Evolutionary conservation across 352 stramenopile genomes (phyloP), one percentile per base, ranked within the genome.

Genomic region (Thalassiosira livingstoniorum): DNA sequence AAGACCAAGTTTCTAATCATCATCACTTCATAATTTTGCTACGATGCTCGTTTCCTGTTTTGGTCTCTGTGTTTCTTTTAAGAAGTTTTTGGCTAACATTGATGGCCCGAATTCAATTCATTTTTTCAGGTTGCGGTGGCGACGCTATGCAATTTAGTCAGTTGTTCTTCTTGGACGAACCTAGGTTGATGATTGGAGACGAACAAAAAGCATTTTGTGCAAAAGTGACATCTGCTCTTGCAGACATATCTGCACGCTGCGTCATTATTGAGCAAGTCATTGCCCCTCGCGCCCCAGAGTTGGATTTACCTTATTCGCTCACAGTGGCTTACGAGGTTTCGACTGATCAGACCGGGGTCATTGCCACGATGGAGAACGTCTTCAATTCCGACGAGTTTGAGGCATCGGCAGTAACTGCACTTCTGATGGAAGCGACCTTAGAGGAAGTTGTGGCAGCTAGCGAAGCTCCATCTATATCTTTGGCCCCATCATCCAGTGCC

Each of bases 201-300:
- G 79, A 86, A 53, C 79, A 86, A 55, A 72, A 72, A 35, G 13
- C 47, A 58, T 86, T 82, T 66, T 82, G 71, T 55, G 10, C 11
- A 0, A 71, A 39, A 66, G 78, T 85, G n/a, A 58, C 25, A 11
- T 34, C 55, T 31, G 55, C 37, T 7, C 27, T 39, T 31, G 60
- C 31, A 23, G 69, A 32, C 21, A 31, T 29, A 23, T 10, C 61
- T 23, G 27, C 72, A 3, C 47, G 18, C 25, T 85, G 78, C 67
- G 60, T 85, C 0, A 77, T 85, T 57, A 10, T 74, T 32, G 23
- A 64, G 32, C 78, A 85, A 63, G 65, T 62, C 13, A 23, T 83
- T 23, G 54, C 61, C 23, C 37, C 15, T 27, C 25, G 35, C 34
- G 5, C 11, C 4, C 31, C 23, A 11, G 47, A 76, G 5, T 45